These are phyloP conservation scores for Rhazya stricta DNA, from an alignment of 257 asterid species.

Conservation along the genomic window DNA sequence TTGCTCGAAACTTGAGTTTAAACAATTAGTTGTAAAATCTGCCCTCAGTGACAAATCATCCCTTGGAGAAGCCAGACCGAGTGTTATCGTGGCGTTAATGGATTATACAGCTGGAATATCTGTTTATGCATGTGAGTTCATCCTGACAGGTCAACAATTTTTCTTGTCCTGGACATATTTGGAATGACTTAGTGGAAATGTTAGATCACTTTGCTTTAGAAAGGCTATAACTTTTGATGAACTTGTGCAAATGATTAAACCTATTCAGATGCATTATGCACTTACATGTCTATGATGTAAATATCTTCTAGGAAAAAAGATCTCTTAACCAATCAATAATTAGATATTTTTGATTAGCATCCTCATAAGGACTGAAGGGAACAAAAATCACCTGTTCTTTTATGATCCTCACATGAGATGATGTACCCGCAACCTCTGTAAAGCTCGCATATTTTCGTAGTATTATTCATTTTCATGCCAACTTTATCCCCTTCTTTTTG, in stretches of 20 bases:
- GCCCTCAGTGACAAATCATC: neutral
- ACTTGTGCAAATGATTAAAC: neutral
- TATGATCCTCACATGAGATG: neutral
- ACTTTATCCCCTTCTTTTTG: conserved; percentile 8
- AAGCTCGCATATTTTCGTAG: neutral
- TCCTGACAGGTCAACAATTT: neutral
- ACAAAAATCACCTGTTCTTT: neutral
- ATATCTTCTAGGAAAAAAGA: neutral
- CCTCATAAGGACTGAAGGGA: neutral
- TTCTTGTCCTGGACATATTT: neutral
- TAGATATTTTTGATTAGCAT: neutral
- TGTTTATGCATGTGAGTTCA: neutral
- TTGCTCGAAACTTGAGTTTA: neutral
- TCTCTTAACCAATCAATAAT: neutral
- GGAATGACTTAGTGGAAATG: neutral
- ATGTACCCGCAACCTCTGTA: neutral
- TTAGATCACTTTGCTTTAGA: neutral
- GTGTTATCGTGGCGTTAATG: neutral
- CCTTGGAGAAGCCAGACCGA: neutral
- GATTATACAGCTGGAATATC: neutral
- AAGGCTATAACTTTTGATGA: neutral
- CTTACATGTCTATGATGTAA: neutral
- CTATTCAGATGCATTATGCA: neutral
- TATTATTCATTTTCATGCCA: conserved; percentile 16
- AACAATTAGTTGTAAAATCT: neutral